Evolutionary conservation across 768 basidiomycete species (phyloP), one percentile per base, ranked within the genome.

Genomic region (Phaeolepiota aurea): DNA sequence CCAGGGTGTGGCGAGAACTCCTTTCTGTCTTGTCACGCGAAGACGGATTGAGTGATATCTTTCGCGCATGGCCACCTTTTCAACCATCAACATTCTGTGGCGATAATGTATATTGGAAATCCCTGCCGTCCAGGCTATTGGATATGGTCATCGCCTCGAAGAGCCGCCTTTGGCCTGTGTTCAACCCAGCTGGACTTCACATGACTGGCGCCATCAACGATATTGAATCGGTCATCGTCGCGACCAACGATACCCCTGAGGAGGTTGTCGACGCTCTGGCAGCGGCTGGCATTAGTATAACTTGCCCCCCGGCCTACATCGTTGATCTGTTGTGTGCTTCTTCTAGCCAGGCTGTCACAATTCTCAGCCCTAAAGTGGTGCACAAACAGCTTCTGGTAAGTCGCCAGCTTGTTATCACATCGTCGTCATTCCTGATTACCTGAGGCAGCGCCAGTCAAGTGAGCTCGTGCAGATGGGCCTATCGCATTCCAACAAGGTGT

Each of bases 101-200:
- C 4, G 69, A 72, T 38, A 61, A 50, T 18, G 50, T 57, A 1
- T 72, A 68, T 35, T 69, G 65, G 65, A 48, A 58, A 12, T 46
- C 45, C 0, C 49, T 69, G n/a, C 62, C 64, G 0, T 18, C 38
- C 3, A 42, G 51, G 1, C 44, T 72, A 4, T 23, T 47, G 1
- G 41, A 42, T 19, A 48, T 66, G n/a, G 41, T 61, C 5, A 39
- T 42, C 14, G 51, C 53, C 3, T 30, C 53, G 5, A 55, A 69
- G 13, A 71, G 67, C 66, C 41, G 3, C 12, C 37, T 22, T 12
- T 20, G 20, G 37, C 3, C 16, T n/a, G 7, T n/a, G 7, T 28
- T 28, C 25, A 7, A 28, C n/a, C 25, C 7, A n/a, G 25, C 25
- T 7, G 7, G 7, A 7, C n/a, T n/a, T 7, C n/a, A 7, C 25